phyloP scores from a whole-genome alignment of 331 rosid genomes.

The Rosa hybrid region DNA sequence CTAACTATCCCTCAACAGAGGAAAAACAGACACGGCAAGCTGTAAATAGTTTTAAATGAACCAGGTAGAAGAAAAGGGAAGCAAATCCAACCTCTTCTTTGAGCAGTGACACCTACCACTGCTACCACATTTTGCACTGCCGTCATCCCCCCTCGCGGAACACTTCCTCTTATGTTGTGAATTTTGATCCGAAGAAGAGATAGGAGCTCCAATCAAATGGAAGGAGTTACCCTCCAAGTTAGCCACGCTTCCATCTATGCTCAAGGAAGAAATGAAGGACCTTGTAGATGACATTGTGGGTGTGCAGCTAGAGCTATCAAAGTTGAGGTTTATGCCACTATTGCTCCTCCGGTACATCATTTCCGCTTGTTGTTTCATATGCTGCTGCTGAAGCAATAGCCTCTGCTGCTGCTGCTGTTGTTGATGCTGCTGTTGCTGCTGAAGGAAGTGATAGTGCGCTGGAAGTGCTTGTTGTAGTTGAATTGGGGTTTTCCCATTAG shows the following conservation, averaged over 20 bases:
- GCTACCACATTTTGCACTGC: conserved; percentile 84
- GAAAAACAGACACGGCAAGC: conserved; percentile 16
- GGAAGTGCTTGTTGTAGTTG: conserved; percentile 58
- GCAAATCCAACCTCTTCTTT: conserved; percentile 76
- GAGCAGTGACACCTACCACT: conserved; percentile 95
- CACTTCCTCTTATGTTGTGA: conserved; percentile 90
- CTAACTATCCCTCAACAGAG: conserved; percentile 3
- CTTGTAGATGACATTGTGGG: conserved; percentile 89
- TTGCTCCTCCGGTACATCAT: conserved; percentile 73
- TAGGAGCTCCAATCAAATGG: conserved; percentile 80
- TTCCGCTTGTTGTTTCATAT: conserved; percentile 68
- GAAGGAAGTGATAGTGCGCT: conserved; percentile 58
- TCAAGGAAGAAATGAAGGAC: conserved; percentile 95
- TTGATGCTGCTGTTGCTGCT: conserved; percentile 61
- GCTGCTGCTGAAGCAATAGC: conserved; percentile 70
- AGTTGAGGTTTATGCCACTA: conserved; percentile 79
- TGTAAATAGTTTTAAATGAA: background rate
- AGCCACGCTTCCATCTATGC: conserved; percentile 90
- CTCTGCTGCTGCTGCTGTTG: conserved; percentile 43
- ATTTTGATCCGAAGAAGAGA: conserved; percentile 78
- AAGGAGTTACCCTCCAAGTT: conserved; percentile 82
- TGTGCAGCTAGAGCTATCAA: conserved; percentile 86
- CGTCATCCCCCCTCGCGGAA: conserved; percentile 83
- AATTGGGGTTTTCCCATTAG: conserved; percentile 65
- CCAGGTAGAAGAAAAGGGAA: conserved; percentile 18